Percentiles rank a stretch among this genome's conserved stretches.
phyloP scores from a whole-genome alignment of 1,139 yeast species.

The Nakaseomyces uthaithaninus region DNA sequence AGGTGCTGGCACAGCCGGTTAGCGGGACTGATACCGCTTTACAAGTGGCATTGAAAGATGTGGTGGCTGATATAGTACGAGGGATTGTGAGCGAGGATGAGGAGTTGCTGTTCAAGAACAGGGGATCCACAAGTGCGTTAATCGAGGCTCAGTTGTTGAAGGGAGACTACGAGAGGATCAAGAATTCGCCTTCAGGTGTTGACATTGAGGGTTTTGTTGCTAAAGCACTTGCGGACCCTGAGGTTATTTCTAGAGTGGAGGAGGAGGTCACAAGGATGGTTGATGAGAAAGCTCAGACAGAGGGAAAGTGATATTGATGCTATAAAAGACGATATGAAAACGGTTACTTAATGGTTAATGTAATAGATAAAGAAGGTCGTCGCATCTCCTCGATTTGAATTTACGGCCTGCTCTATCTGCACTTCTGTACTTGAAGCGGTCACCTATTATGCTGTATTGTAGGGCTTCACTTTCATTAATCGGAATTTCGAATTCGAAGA shows the following conservation, averaged over 20 bases:
- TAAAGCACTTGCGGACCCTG: slow-evolving; percentile 17
- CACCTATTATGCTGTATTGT: slow-evolving; percentile 67
- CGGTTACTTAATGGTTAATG: not conserved
- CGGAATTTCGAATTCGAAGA: slow-evolving; percentile 49
- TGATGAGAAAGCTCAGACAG: not conserved
- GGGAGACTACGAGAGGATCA: slow-evolving; percentile 21
- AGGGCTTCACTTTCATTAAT: slow-evolving; percentile 33
- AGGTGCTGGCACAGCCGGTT: slow-evolving; percentile 16
- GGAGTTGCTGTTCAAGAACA: slow-evolving; percentile 26
- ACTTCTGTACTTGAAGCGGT: slow-evolving; percentile 66
- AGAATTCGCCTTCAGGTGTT: slow-evolving; percentile 18
- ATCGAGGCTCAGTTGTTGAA: slow-evolving; percentile 28
- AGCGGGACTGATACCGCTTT: slow-evolving; percentile 11
- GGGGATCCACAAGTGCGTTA: slow-evolving; percentile 31
- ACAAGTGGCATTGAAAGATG: slow-evolving; percentile 19
- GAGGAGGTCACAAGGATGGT: not conserved
- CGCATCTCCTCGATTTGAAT: slow-evolving; percentile 71
- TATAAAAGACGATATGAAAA: not conserved
- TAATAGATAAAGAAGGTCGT: slow-evolving; percentile 38
- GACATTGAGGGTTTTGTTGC: slow-evolving; percentile 15
- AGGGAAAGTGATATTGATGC: not conserved
- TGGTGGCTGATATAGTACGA: slow-evolving; percentile 21
- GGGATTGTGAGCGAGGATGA: slow-evolving; percentile 27
- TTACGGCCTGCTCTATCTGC: slow-evolving; percentile 80
- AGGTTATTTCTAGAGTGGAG: slow-evolving; percentile 10